Conservation (phyloP, 2,329 filamentous ascomycete genomes). For the Aspergillus ustus region DNA sequence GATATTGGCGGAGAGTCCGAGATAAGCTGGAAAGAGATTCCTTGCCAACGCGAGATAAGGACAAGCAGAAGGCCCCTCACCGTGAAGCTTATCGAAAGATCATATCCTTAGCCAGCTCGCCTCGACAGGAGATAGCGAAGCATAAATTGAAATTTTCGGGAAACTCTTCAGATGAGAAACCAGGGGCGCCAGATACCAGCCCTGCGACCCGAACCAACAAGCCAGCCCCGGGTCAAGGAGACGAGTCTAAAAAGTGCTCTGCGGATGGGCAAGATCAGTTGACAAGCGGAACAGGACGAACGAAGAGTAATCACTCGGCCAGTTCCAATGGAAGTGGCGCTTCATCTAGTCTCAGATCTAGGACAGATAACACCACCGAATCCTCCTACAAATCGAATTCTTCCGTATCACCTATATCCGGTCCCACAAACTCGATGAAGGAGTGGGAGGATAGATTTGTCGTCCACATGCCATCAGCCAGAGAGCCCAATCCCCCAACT, state of each 20-base stretch:
- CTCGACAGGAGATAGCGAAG: constrained; percentile 25
- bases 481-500: constrained; percentile 45
- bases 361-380: constrained; percentile 26
- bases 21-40: constrained; percentile 34
- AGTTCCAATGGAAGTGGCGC: constrained; percentile 34
- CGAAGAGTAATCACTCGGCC: constrained; percentile 43
- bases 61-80: constrained; percentile 27
- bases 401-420: constrained; percentile 38
- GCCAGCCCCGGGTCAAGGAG: constrained; percentile 34
- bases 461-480: constrained; percentile 49
- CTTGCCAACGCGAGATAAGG: constrained; percentile 23
- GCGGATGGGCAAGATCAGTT: constrained; percentile 19
- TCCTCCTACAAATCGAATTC: constrained; percentile 34
- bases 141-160: constrained; percentile 26
- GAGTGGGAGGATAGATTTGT: constrained; percentile 49
- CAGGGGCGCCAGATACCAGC: constrained; percentile 33
- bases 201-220: constrained; percentile 45
- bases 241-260: constrained; percentile 25
- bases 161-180: constrained; percentile 13
- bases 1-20: constrained; percentile 34
- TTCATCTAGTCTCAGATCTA: constrained; percentile 25
- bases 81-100: constrained; percentile 29
- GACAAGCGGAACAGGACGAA: constrained; percentile 35
- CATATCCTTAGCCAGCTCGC: constrained; percentile 27
- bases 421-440: constrained; percentile 35